phyloP scores from a whole-genome alignment of 2,329 filamentous ascomycete genomes.

The Aspergillus neoniger region DNA sequence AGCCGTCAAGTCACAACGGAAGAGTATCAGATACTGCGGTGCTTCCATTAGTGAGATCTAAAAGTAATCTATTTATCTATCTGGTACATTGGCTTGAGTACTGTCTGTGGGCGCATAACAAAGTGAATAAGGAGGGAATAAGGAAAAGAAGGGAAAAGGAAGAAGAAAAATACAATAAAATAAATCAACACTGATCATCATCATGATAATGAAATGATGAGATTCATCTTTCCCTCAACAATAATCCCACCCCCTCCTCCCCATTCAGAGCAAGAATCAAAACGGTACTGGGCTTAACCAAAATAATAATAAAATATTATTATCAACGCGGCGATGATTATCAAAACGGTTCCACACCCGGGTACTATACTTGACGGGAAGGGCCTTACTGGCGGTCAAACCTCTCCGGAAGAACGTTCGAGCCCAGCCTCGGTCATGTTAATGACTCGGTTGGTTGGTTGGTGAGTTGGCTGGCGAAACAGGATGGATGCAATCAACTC shows the following conservation, averaged over 20 bases:
- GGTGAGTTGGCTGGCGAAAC: slow-evolving; percentile 10
- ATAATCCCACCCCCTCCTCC: too few species aligned
- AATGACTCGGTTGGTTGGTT: slow-evolving; percentile 16
- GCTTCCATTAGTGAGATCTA: too few species aligned
- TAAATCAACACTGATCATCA: background rate
- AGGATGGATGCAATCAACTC: slow-evolving; percentile 4
- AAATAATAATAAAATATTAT: slow-evolving; percentile 14
- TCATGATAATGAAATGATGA: background rate
- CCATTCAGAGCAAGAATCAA: background rate
- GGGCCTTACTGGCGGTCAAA: slow-evolving; percentile 23
- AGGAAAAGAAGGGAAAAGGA: too few species aligned
- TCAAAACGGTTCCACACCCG: slow-evolving; percentile 22
- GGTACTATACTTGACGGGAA: slow-evolving; percentile 23
- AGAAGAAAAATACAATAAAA: too few species aligned
- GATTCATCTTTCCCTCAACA: too few species aligned
- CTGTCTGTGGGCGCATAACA: too few species aligned
- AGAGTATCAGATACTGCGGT: too few species aligned
- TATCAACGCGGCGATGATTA: slow-evolving; percentile 12
- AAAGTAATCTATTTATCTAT: too few species aligned
- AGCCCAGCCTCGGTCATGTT: slow-evolving; percentile 19
- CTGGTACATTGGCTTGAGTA: too few species aligned
- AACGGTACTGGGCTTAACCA: slow-evolving; percentile 4
- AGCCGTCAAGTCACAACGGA: too few species aligned
- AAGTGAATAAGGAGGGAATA: too few species aligned
- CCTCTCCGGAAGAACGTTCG: slow-evolving; percentile 23